phyloP scores from a whole-genome alignment of 768 basidiomycete species.

The Collybia sordida region DNA sequence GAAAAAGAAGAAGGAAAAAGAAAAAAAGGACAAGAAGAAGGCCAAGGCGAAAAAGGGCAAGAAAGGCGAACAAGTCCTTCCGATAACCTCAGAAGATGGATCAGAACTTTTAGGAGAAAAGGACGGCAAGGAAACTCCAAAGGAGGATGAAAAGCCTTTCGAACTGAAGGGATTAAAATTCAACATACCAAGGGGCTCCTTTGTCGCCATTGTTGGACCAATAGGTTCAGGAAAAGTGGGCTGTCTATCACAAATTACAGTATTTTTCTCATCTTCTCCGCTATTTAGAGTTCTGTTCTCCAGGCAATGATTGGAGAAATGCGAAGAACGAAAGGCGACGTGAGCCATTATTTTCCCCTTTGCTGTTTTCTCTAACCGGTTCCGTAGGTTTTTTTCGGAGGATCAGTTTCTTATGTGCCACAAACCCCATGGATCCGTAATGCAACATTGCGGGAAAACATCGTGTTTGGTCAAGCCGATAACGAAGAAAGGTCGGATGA shows the following conservation, averaged over 20 bases:
- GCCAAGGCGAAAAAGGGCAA: conserved; percentile 18
- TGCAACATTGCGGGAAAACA: conserved; percentile 71
- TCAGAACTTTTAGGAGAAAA: conserved; percentile 8
- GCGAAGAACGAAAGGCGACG: conserved; percentile 57
- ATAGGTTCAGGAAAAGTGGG: conserved; percentile 72
- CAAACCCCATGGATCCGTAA: conserved; percentile 67
- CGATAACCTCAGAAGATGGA: conserved; percentile 12
- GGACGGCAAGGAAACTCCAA: conserved; percentile 17
- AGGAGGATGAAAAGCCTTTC: conserved; percentile 48
- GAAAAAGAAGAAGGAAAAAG: conserved; percentile 11
- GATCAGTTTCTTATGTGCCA: conserved; percentile 57
- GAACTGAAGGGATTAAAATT: conserved; percentile 46
- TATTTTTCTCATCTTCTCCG: background rate
- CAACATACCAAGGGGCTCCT: conserved; percentile 50
- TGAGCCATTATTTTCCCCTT: conserved; percentile 19
- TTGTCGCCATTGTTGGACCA: conserved; percentile 72
- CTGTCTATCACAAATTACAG: background rate
- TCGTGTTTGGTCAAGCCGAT: conserved; percentile 68
- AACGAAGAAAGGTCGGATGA: conserved; percentile 49
- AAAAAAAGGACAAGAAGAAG: conserved; percentile 10
- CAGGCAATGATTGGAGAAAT: conserved; percentile 67
- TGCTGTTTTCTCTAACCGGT: background rate
- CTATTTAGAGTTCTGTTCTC: conserved; percentile 49
- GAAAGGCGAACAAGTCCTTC: conserved; percentile 17
- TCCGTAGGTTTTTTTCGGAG: conserved; percentile 47